These are phyloP conservation scores for Silene conica DNA, from an alignment of 148 eudicot genomes.

Conservation along the genomic window DNA sequence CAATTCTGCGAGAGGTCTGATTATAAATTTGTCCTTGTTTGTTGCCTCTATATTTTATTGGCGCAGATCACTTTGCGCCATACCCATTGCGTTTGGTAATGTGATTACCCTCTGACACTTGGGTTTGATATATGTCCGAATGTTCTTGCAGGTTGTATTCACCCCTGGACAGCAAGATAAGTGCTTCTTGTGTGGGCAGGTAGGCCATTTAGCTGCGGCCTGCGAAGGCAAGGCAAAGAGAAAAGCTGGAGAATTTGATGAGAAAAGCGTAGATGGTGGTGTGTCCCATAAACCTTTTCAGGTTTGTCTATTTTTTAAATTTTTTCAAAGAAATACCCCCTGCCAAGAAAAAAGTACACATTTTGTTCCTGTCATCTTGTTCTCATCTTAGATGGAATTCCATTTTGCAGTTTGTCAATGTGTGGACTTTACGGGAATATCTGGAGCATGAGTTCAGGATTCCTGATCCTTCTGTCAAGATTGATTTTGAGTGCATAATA, in stretches of 20 bases:
- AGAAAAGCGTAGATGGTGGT: conserved; percentile 57
- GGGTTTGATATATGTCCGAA: conserved; percentile 9
- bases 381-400: conserved; percentile 14
- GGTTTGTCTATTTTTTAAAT: conserved; percentile 37
- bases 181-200: conserved; percentile 91
- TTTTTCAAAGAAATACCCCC: neutral
- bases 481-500: conserved; percentile 76
- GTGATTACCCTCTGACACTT: neutral
- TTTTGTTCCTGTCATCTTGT: neutral
- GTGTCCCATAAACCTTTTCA: conserved; percentile 78
- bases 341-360: neutral
- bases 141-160: conserved; percentile 57
- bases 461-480: conserved; percentile 56
- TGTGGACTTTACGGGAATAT: conserved; percentile 91
- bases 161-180: conserved; percentile 87
- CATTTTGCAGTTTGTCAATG: conserved; percentile 73
- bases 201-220: conserved; percentile 82
- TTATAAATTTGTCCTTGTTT: neutral
- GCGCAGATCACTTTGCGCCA: neutral
- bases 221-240: conserved; percentile 96
- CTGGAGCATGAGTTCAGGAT: conserved; percentile 82
- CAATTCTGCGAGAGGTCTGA: conserved; percentile 86
- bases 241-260: conserved; percentile 90
- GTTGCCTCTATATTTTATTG: neutral
- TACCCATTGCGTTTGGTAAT: neutral